Percentiles rank a stretch among this genome's conserved stretches.
phyloP scores from a whole-genome alignment of 1,284 basidiomycete genomes.

The Sporisorium iseilematis-ciliati region DNA sequence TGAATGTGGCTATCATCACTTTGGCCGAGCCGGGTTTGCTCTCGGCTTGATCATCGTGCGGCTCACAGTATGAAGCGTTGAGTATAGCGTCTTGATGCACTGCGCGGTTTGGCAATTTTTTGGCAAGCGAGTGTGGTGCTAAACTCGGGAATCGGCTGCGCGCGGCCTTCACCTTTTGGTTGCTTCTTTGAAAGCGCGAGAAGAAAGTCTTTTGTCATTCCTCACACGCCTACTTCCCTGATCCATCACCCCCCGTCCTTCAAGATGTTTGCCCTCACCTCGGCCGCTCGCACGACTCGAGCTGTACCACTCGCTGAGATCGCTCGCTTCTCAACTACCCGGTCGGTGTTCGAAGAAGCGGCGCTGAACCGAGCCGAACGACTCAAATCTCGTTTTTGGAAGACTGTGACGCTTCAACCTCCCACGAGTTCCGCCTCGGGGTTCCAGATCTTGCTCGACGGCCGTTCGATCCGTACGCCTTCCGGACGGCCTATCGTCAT shows the following conservation, averaged over 20 bases:
- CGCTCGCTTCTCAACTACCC: slow-evolving; percentile 4
- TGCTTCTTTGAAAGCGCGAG: too few species aligned
- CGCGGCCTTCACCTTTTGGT: too few species aligned
- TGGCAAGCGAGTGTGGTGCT: too few species aligned
- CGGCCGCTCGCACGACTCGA: not conserved
- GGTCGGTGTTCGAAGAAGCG: slow-evolving; percentile 12
- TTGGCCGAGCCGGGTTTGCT: too few species aligned
- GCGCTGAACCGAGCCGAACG: slow-evolving; percentile 41
- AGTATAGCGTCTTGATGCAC: too few species aligned
- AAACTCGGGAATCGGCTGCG: too few species aligned
- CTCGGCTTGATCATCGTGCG: too few species aligned
- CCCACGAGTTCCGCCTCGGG: slow-evolving; percentile 17
- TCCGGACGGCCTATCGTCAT: slow-evolving; percentile 80
- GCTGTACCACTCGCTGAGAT: not conserved
- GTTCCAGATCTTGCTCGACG: slow-evolving; percentile 83
- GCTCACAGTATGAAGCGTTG: too few species aligned
- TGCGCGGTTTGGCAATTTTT: too few species aligned
- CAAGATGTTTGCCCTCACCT: slow-evolving; percentile 3
- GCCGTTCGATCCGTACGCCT: slow-evolving; percentile 87
- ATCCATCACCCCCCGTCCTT: too few species aligned
- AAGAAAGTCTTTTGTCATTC: not conserved
- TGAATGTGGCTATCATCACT: too few species aligned
- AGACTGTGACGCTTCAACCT: slow-evolving; percentile 42
- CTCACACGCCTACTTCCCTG: not conserved
- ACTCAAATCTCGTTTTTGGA: slow-evolving; percentile 59